Conservation (phyloP, 2,329 filamentous ascomycete genomes). For the Paracoccidioides brasiliensis region DNA sequence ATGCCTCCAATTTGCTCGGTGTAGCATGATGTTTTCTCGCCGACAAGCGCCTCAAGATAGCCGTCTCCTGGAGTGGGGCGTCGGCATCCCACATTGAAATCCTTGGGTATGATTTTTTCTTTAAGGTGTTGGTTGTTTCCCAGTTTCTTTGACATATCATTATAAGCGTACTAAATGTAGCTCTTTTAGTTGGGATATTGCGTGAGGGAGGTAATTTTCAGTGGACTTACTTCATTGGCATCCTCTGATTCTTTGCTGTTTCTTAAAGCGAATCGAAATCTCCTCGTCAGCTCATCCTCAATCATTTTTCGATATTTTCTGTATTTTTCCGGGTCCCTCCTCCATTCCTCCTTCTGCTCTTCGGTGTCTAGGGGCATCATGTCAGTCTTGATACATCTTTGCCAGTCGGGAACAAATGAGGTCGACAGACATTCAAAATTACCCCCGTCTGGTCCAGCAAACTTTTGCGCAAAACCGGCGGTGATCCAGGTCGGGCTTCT, state of each 20-base stretch:
- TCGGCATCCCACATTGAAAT: slow-evolving; percentile 25
- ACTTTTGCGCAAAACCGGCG: slow-evolving; percentile 16
- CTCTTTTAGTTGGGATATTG: neutral
- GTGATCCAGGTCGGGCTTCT: slow-evolving; percentile 23
- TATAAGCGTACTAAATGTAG: slow-evolving; percentile 7
- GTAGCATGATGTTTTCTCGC: slow-evolving; percentile 13
- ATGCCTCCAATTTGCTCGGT: slow-evolving; percentile 6
- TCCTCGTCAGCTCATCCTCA: slow-evolving; percentile 16
- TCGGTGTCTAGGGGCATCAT: slow-evolving; percentile 9
- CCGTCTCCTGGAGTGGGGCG: slow-evolving; percentile 28
- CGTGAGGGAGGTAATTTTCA: neutral
- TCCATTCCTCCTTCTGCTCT: slow-evolving; percentile 19
- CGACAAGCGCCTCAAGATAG: slow-evolving; percentile 18
- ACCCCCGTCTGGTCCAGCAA: slow-evolving; percentile 7
- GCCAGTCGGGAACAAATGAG: neutral
- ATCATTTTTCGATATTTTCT: slow-evolving; percentile 24
- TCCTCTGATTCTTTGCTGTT: slow-evolving; percentile 12
- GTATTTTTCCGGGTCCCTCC: slow-evolving; percentile 14
- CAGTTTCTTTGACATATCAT: slow-evolving; percentile 9
- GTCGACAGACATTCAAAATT: slow-evolving; percentile 8
- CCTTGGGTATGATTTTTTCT: slow-evolving; percentile 12
- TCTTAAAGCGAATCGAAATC: slow-evolving; percentile 10
- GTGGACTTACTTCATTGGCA: slow-evolving; percentile 5
- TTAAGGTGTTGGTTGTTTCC: slow-evolving; percentile 7
- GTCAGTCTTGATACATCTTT: neutral